Evolutionary conservation across 257 asterid species (phyloP), one percentile per base, ranked within the genome.

Genomic region (Solanum arcanum): DNA sequence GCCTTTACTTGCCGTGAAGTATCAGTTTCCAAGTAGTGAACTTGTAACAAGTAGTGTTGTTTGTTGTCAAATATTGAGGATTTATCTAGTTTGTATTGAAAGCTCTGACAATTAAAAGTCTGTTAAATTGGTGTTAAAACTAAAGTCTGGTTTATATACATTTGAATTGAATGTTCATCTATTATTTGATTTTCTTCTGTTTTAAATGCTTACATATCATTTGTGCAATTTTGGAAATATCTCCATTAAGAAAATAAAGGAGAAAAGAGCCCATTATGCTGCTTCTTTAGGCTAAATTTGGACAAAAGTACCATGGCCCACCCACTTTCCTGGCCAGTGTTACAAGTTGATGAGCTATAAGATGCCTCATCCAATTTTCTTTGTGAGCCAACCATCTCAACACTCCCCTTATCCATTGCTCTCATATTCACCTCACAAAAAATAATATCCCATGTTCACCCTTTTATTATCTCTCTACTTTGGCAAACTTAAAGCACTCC

Each of bases 361-460:
- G 39, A 37, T 86, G 83, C 89, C 86, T 90, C 91, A 89, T 91
- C 92, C 90, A 87, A 86, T 84, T 91, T 86, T 90, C 86, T 20
- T 59, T 90, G 29, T 86, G 91, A 92, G 86, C 97, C 98, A 94
- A 88, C 89, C 98, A 96, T 90, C 91, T 86, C 84, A n/a, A 23
- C 72, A 47, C 88, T 88, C 70, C 92, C 98, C 95, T 96, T 94
- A 94, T 97, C 94, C 91, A 88, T 88, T 21, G 44, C 87, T 72
- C 88, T 89, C 90, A 84, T 87, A 84, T 85, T 91, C 91, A 89
- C 88, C 88, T 93, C 93, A 74, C 75, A 88, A 91, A 87, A 84
- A 86, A 41, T 21, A 42, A 76, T 83, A 83, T 85, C 90, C 62
- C 86, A 62, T 86, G 39, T 87, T 83, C 92, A 86, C 90, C 85